Evolutionary conservation across 345 rosid species (phyloP), one percentile per base, ranked within the genome.

Genomic region (Firmiana major): DNA sequence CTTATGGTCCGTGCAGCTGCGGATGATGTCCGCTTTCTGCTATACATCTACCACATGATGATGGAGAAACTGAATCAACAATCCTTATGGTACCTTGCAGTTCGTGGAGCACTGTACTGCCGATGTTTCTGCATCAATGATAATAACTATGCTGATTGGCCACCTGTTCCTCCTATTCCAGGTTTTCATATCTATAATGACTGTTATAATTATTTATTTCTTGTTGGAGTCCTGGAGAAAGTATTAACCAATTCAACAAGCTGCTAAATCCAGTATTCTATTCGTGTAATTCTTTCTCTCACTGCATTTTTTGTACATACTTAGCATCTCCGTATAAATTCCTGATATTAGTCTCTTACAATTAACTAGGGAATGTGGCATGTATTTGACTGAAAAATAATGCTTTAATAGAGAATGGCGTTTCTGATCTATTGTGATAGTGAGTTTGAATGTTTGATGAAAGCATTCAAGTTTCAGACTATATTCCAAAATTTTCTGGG

Each of bases 21-120:
- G 6, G 99, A 95, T 87, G 99, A 95, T 86, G 96, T 95, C 77
- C 94, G 98, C 71, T 95, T 93, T 86, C 96, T 95, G 74, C 87
- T 91, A 62, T 81, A 81, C 82, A 88, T 95, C 76, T 92, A 92
- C 81, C 86, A 80, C 80, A 93, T 82, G 85, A 90, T 95, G 99
- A 89, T 88, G 89, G 86, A 82, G 84, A 95, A 90, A 79, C 86
- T 95, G 54, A 93, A 84, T 57, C 80, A 87, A 74, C 86, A 69
- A 80, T 95, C 96, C 65, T 51, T 90, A 71, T 93, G 98, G 97
- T 85, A 86, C 81, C 94, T 95, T 75, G 84, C 90, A 43, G 93
- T 92, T 71, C 97, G 93, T 74, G 91, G 99, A 80, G 89, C 91
- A 6, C 75, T 93, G 68, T 89, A 90, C 81, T 92, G 94, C 73